Evolutionary conservation across 768 basidiomycete species (phyloP), one percentile per base, ranked within the genome.

Genomic region (Sarcomyxa edulis): DNA sequence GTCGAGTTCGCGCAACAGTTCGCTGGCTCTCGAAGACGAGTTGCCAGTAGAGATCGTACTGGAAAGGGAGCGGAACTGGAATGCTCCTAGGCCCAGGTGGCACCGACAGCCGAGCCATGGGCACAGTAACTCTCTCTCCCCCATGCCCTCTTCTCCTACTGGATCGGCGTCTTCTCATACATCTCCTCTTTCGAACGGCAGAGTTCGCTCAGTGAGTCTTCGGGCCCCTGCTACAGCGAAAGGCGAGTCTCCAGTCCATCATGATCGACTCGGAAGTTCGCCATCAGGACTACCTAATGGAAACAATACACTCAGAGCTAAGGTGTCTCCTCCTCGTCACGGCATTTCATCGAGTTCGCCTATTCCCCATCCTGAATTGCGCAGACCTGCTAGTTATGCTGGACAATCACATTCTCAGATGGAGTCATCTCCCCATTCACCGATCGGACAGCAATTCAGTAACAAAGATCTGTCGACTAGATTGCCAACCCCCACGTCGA

Each of bases 51-150:
- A 66, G 46, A 40, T 59, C 4, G 42, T 49, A n/a, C 71, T 75
- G 26, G 69, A 72, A 47, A 69, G 79, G 33, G 81, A 84, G 56
- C 66, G 77, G 33, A 84, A 84, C 48, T 84, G 81, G 82, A 78
- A 81, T 53, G 71, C 80, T 6, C 77, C 75, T n/a, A 72, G 66
- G 25, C 79, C 76, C 6, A 69, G 64, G 35, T 81, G 80, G 80
- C 52, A 59, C 14, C 46, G 48, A 22, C 20, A 40, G 27, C 37
- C 32, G 12, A 20, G 21, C 30, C 46, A 11, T 43, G 41, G 20
- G 32, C 39, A 29, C 21, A 40, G 23, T 42, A 48, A 44, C 45
- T 38, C 15, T 44, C 49, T 27, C 20, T 23, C 12, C 20, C 36
- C 23, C 7, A 19, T 51, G 37, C 29, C 49, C 8, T 33, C 42